Evolutionary conservation across 805 yeast species (phyloP).

Genomic region (Ogataea kodamae): DNA sequence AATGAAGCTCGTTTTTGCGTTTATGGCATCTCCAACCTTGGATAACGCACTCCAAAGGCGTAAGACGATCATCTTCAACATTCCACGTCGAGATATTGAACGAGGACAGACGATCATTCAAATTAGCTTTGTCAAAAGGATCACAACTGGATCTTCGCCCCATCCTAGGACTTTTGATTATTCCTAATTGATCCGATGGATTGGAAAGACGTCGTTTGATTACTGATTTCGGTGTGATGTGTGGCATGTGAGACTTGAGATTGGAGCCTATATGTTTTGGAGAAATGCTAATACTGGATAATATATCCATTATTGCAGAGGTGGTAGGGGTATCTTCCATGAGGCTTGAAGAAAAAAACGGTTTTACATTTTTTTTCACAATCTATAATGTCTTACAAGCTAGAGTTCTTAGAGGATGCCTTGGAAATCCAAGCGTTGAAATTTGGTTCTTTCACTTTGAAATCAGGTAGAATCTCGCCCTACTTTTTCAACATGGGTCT

Average conservation of each 20-base stretch:
- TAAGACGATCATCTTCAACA: slow-evolving; percentile 32
- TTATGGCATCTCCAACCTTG: slow-evolving; percentile 50
- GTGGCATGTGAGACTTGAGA: slow-evolving; percentile 17
- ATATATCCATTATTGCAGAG: slow-evolving; percentile 19
- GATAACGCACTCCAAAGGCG: slow-evolving; percentile 46
- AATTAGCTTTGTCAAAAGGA: slow-evolving; percentile 25
- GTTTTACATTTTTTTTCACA: slow-evolving; percentile 1
- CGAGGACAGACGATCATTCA: slow-evolving; percentile 41
- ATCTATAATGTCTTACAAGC: slow-evolving; percentile 21
- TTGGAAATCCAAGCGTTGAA: slow-evolving; percentile 76
- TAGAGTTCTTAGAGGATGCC: slow-evolving; percentile 72
- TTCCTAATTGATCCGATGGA: slow-evolving; percentile 14
- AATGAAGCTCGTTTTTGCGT: slow-evolving; percentile 32
- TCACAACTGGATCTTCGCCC: slow-evolving; percentile 9
- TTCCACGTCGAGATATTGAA: slow-evolving; percentile 49
- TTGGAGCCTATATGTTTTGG: slow-evolving; percentile 10
- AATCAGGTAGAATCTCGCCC: slow-evolving; percentile 92
- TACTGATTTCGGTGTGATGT: slow-evolving; percentile 16
- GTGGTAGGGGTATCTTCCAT: slow-evolving; percentile 14
- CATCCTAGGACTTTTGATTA: slow-evolving; percentile 3
- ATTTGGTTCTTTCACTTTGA: slow-evolving; percentile 86
- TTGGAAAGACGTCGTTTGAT: slow-evolving; percentile 24
- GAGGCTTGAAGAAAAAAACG: slow-evolving; percentile 1
- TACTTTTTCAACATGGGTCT: slow-evolving; percentile 94
- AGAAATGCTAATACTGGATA: slow-evolving; percentile 20